These are phyloP conservation scores for Epichloe sylvatica DNA, from an alignment of 2,329 filamentous ascomycete genomes.

Conservation along the genomic window DNA sequence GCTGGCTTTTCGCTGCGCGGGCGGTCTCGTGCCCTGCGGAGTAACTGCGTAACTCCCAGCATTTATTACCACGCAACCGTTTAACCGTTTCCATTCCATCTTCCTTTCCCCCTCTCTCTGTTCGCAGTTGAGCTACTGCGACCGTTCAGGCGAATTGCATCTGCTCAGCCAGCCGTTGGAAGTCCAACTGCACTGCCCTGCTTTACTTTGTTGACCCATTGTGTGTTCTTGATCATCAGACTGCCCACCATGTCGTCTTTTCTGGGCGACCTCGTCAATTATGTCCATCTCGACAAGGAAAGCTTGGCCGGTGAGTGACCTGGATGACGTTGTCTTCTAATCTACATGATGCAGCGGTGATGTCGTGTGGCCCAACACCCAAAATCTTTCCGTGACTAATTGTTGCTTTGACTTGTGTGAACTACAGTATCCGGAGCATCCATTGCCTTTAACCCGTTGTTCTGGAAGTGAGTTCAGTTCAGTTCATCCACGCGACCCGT, in stretches of 20 bases:
- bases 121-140: too few relatives aligned
- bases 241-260: constrained; percentile 25
- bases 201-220: not conserved
- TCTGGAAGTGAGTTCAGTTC: constrained; percentile 75
- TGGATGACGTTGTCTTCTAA: not conserved
- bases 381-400: constrained; percentile 2
- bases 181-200: not conserved
- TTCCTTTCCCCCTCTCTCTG: not conserved
- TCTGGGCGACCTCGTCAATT: constrained; percentile 37
- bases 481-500: constrained; percentile 3
- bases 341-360: not conserved
- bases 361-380: not conserved
- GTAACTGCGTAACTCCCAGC: not conserved
- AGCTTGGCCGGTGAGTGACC: constrained; percentile 48
- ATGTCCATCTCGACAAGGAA: constrained; percentile 54
- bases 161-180: too few relatives aligned
- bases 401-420: not conserved
- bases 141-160: too few relatives aligned
- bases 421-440: constrained; percentile 58
- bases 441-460: constrained; percentile 94
- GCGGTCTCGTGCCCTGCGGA: not conserved
- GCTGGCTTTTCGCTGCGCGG: not conserved
- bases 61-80: not conserved
- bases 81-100: too few relatives aligned
- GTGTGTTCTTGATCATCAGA: not conserved